A percentile compares a stretch with the other conserved stretches of the same genome.
Evolutionary conservation across 2,329 filamentous ascomycete species (phyloP).

Genomic region (Fusarium anthophilum): DNA sequence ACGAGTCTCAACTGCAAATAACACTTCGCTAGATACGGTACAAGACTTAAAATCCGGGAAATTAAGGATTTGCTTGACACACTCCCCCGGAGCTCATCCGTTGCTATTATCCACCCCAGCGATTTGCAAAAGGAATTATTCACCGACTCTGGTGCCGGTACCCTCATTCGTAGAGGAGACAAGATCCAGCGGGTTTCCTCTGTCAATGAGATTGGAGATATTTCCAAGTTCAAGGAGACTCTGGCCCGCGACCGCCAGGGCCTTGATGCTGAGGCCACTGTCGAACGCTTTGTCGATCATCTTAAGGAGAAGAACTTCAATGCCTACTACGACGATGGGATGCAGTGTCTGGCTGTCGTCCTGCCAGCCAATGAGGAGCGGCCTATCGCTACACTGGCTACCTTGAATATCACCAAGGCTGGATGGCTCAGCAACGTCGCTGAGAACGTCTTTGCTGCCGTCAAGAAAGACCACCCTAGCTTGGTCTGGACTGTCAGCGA

Average conservation of each 20-base stretch:
- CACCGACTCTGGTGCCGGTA: slow-evolving; percentile 94
- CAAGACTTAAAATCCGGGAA: slow-evolving; percentile 95
- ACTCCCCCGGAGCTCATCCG: slow-evolving; percentile 89
- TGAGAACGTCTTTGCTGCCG: slow-evolving; percentile 91
- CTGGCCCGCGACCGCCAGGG: slow-evolving; percentile 84
- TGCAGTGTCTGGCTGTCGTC: slow-evolving; percentile 92
- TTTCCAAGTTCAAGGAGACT: slow-evolving; percentile 81
- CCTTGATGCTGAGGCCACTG: slow-evolving; percentile 81
- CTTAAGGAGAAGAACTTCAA: slow-evolving; percentile 83
- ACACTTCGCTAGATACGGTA: slow-evolving; percentile 72
- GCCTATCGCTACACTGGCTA: slow-evolving; percentile 82
- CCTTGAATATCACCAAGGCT: slow-evolving; percentile 91
- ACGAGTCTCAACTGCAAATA: no score
- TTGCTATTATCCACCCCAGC: slow-evolving; percentile 96
- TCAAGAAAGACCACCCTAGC: slow-evolving; percentile 93
- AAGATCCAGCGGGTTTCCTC: slow-evolving; percentile 81
- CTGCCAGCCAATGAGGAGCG: slow-evolving; percentile 75
- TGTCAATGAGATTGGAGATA: slow-evolving; percentile 78
- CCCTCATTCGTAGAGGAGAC: slow-evolving; percentile 89
- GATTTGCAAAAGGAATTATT: slow-evolving; percentile 97
- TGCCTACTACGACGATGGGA: slow-evolving; percentile 92
- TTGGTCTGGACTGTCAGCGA: slow-evolving; percentile 97
- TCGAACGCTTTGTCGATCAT: slow-evolving; percentile 86
- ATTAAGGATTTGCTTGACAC: slow-evolving; percentile 87
- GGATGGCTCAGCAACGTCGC: slow-evolving; percentile 95